Percentiles rank a stretch among this genome's conserved stretches.
Evolutionary conservation across 2,329 filamentous ascomycete species (phyloP).

Genomic region (Penicillium fuscoglaucum): DNA sequence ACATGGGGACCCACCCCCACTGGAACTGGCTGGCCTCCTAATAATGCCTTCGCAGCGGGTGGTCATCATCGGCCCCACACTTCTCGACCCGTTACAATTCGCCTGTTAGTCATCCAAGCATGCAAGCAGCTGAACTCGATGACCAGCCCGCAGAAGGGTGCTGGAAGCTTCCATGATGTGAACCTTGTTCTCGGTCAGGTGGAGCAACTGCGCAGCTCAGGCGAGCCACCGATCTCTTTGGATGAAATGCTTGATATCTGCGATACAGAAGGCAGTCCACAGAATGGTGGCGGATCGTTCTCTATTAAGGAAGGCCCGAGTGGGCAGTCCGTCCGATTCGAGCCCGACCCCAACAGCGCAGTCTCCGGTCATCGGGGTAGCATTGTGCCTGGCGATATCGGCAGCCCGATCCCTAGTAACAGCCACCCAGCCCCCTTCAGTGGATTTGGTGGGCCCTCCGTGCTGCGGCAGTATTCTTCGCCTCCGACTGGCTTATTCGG

Average conservation of each 20-base stretch:
- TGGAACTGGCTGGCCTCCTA: constrained; percentile 50
- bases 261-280: constrained; percentile 82
- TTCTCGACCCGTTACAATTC: constrained; percentile 67
- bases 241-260: constrained; percentile 79
- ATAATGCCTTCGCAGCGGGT: constrained; percentile 51
- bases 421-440: constrained; percentile 42
- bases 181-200: constrained; percentile 64
- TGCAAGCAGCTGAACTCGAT: constrained; percentile 63
- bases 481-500: constrained; percentile 40
- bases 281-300: constrained; percentile 90
- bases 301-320: constrained; percentile 60
- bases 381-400: constrained; percentile 64
- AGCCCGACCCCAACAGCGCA: constrained; percentile 53
- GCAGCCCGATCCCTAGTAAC: constrained; percentile 60
- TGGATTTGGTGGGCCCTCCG: constrained; percentile 35
- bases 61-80: constrained; percentile 53
- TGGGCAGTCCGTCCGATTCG: constrained; percentile 48
- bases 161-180: constrained; percentile 70
- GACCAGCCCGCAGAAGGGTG: constrained; percentile 42
- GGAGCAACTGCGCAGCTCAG: constrained; percentile 61
- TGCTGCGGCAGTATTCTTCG: constrained; percentile 41
- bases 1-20: constrained; percentile 43
- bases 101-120: constrained; percentile 72
- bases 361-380: constrained; percentile 45
- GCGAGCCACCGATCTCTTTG: constrained; percentile 57